Evolutionary conservation across 495 filamentous ascomycete genomes (phyloP).

Genomic region (Podospora anserina): DNA sequence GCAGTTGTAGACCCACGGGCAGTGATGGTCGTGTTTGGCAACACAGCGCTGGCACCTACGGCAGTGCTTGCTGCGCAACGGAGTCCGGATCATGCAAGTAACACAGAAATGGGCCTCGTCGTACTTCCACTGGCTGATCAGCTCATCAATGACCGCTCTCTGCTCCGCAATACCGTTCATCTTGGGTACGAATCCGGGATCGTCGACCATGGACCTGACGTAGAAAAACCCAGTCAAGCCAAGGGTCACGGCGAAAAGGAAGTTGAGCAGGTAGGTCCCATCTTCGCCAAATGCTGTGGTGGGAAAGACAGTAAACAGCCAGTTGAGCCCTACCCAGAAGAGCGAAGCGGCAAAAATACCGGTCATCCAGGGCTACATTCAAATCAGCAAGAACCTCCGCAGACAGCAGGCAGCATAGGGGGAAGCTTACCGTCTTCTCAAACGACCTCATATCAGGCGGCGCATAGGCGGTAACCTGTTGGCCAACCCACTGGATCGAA

Average conservation of each 20-base stretch:
- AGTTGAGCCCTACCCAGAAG: constrained; percentile 78
- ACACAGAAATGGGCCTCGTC: constrained; percentile 94
- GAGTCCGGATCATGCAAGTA: constrained; percentile 86
- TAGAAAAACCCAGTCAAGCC: constrained; percentile 80
- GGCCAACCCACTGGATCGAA: constrained; percentile 72
- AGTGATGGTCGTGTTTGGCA: constrained; percentile 96
- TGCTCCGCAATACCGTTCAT: constrained; percentile 82
- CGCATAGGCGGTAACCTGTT: constrained; percentile 73
- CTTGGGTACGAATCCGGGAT: constrained; percentile 95
- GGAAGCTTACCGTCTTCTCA: constrained; percentile 71
- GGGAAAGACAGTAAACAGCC: constrained; percentile 69
- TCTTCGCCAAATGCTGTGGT: constrained; percentile 45
- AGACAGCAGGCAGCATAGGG: neutral
- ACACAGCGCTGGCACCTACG: constrained; percentile 85
- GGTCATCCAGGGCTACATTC: constrained; percentile 72
- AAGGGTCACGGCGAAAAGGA: constrained; percentile 64
- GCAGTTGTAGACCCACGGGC: constrained; percentile 97
- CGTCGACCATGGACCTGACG: constrained; percentile 72
- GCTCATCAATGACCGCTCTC: constrained; percentile 78
- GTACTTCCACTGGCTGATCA: constrained; percentile 80
- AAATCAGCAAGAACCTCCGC: neutral
- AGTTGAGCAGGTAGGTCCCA: constrained; percentile 67
- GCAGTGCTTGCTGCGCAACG: constrained; percentile 93
- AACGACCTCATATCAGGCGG: constrained; percentile 81
- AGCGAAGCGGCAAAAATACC: constrained; percentile 88